phyloP scores from a whole-genome alignment of 495 filamentous ascomycete genomes.

The Aeminium ludgeri region DNA sequence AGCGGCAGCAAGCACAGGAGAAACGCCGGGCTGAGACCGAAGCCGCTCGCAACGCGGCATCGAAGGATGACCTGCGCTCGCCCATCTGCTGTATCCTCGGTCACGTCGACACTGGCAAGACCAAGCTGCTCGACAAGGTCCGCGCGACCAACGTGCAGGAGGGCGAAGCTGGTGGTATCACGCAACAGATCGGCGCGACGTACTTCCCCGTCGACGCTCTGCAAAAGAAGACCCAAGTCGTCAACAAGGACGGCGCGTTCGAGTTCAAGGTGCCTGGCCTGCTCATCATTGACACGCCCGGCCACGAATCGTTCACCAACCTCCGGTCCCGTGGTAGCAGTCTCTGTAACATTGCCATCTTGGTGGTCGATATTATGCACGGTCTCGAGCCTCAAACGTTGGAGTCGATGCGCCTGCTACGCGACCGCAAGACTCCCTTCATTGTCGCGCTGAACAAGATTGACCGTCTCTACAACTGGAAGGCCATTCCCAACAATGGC shows the following conservation, averaged over 20 bases:
- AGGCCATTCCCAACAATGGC: slow-evolving; percentile 93
- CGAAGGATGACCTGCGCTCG: slow-evolving; percentile 84
- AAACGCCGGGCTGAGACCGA: slow-evolving; percentile 76
- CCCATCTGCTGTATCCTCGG: slow-evolving; percentile 99
- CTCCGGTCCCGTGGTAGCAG: slow-evolving; percentile 89
- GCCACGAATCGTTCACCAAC: slow-evolving; percentile 99
- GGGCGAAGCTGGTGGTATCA: slow-evolving; percentile 98
- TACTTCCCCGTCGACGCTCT: slow-evolving; percentile 97
- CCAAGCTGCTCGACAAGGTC: slow-evolving; percentile 96
- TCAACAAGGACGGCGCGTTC: slow-evolving; percentile 79
- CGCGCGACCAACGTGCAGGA: slow-evolving; percentile 98
- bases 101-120: slow-evolving; percentile 99
- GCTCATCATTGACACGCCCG: slow-evolving; percentile 93
- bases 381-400: slow-evolving; percentile 95
- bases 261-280: slow-evolving; percentile 97
- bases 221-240: slow-evolving; percentile 73
- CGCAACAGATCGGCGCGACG: slow-evolving; percentile 98
- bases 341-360: slow-evolving; percentile 96
- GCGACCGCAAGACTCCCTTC: slow-evolving; percentile 92
- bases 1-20: slow-evolving; percentile 82
- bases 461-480: slow-evolving; percentile 97
- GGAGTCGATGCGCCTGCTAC: slow-evolving; percentile 86
- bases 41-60: slow-evolving; percentile 78
- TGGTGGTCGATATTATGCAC: slow-evolving; percentile 99
- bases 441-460: slow-evolving; percentile 99